Percentiles rank a stretch among this genome's conserved stretches.
Conservation (phyloP, 2,329 filamentous ascomycete species). For the Colletotrichum abscissum region DNA sequence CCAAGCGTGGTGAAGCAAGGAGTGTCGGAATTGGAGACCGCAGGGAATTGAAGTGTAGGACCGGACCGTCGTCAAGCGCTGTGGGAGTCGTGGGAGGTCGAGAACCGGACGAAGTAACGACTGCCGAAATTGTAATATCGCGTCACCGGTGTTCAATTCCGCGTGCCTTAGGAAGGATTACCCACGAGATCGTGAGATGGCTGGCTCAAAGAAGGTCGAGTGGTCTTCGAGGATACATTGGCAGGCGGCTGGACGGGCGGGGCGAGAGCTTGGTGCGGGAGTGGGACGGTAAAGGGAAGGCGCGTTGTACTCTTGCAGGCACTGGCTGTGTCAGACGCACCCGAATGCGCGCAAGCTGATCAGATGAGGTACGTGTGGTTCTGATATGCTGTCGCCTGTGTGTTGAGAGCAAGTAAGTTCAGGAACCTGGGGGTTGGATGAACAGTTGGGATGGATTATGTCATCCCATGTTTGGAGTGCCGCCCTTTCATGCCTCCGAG, state of each 20-base stretch:
- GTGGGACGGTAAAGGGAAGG: not conserved
- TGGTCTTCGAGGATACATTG: not conserved
- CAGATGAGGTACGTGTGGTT: not conserved
- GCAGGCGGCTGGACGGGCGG: not conserved
- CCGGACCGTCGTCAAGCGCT: not conserved
- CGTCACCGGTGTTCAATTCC: not conserved
- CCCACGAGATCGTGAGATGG: not conserved
- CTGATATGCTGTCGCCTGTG: not conserved
- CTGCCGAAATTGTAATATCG: not conserved
- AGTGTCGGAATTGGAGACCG: not conserved
- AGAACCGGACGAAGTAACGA: not conserved
- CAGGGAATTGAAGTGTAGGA: not conserved
- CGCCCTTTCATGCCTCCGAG: not conserved
- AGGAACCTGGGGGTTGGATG: constrained; percentile 66
- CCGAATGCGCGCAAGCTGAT: not conserved
- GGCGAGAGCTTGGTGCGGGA: not conserved
- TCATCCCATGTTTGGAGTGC: not conserved
- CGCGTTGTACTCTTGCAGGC: not conserved
- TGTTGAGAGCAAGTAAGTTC: constrained; percentile 39
- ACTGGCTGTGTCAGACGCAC: not conserved
- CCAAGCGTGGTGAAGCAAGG: not conserved
- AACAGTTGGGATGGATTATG: constrained; percentile 60
- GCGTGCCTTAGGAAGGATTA: not conserved
- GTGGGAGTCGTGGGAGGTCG: not conserved
- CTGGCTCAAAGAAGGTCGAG: not conserved